Evolutionary conservation across 768 basidiomycete genomes (phyloP), one percentile per base, ranked within the genome.

Genomic region (Coprinopsis sp.): DNA sequence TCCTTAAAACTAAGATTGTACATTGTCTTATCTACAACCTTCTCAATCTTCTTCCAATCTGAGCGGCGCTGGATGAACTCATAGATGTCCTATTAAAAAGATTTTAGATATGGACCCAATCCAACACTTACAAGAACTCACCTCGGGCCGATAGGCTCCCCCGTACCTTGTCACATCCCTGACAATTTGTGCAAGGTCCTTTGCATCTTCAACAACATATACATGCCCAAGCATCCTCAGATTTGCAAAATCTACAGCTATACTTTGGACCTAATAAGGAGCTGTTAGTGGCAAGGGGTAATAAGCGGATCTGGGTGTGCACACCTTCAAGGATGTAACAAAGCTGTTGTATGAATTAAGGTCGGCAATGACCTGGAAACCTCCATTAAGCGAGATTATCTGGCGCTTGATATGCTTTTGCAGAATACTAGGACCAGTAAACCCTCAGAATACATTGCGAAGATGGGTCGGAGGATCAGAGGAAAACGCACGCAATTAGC

Each of bases 11-110:
- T 89, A 41, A 93, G 65, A 64, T 87, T 91, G 66, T 92, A 93
- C 90, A 93, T 92, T 39, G 90, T 82, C 71, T 91, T 91, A 69
- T 92, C 91, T 40, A 98, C 96, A 22, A 80, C 84, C 66, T 91
- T 95, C 64, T 98, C 94, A 50, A 98, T 98, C 70, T 90, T 94
- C 70, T 96, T 95, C 95, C 95, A 98, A 63, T 99, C 95, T 6
- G 90, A 87, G 27, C 94, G 77, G 18, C 94, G 73, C 60, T 93
- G 91, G 57, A 97, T 89, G 57, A 97, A 95, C 64, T 98, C 95
- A 62, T 97, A 97, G 41, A 97, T 76, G 60, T 97, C 95, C 81
- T 85, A 27, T 30, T 18, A 16, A 16, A 37, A 27, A 46, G 25
- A 30, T 18, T n/a, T n/a, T n/a, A 50, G 13, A 23, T 22, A 37